Evolutionary conservation across 371 early-diverging fungal genomes (phyloP), one percentile per base, ranked within the genome.

Genomic region (Lichtheimia hyalospora): DNA sequence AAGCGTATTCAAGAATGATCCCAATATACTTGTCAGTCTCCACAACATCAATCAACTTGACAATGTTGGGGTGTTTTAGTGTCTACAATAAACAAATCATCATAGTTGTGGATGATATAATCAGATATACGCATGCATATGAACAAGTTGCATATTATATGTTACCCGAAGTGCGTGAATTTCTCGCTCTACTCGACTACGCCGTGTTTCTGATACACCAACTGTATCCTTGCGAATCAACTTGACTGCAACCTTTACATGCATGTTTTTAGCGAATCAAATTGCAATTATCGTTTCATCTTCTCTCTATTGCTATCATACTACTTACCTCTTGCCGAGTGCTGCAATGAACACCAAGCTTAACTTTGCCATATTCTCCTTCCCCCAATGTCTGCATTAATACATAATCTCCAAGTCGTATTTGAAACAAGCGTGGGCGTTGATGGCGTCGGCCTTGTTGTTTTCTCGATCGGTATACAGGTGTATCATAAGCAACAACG

Each of bases 301-400:
- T 48, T 5, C 4, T 27, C 13, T n/a, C 24, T 51, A 40, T 40
- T 12, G 39, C 53, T n/a, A 25, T 16, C 0, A 46, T 56, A 66
- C 73, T 5, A 25, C 5, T 2, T 84, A 95, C 99, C 88, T 95
- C 95, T 70, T 91, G 89, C 13, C 93, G 91, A 1, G 93, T 92
- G 49, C 93, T 76, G 48, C 85, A 88, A 73, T 97, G 93, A 58
- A 94, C 81, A 3, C 94, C 99, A 16, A 97, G 85, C 70, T 98
- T 97, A 63, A 99, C 99, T 77, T 97, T 96, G 49, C 96, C 96
- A 72, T 97, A 98, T 75, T 97, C 97, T 39, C 99, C 99, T 72
- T 94, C 96, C 52, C 98, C 99, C 6, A 99, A 83, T 15, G 94
- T 92, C 74, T 95, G 95, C 21, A 92, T 83, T 34, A 98, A 76